Base-by-base conservation (phyloP, 768 basidiomycete genomes). In the Boletus rubropictus region DNA sequence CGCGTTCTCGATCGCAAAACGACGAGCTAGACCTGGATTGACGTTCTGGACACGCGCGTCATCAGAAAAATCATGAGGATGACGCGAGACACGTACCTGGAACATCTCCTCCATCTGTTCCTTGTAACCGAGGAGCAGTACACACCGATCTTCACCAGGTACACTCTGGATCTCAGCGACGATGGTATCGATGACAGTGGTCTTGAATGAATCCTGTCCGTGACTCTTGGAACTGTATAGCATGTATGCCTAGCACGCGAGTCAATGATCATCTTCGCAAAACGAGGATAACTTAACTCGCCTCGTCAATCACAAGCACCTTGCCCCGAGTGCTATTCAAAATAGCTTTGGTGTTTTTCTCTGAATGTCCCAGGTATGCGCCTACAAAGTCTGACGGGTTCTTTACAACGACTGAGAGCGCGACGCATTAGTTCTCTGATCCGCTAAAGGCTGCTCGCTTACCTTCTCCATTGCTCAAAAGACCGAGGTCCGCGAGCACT, bases 391-490 rank as follows among this genome's bases (percentile, higher is more conserved):
- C 83, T 0, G 84, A 65, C 0, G 84, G 83, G 51, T 82, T 85
- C 61, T 84, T 86, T 1, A 78, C 54, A 0, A 85, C 66, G 35
- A 86, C 84, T 86, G 42, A 2, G 29, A 34, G 61, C 12, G 24
- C 17, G 7, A 18, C 14, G 15, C 0, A 8, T 54, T n/a, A 55
- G 35, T 21, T 25, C 18, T n/a, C 17, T 22, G 5, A 36, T 18
- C 4, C 5, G 15, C 18, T 18, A 7, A 17, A 7, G 20, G 3
- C 7, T 34, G 5, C 25, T 18, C 7, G 9, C 27, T 53, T 47
- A 81, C 84, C 82, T 77, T 86, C 84, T 8, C 81, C 81, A 34
- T 82, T 84, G 58, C 80, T 83, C n/a, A 86, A 58, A n/a, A 86
- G 58, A 4, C 76, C 74, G 1, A 86, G 58, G 40, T 84, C 81